Conservation (phyloP, 2,329 filamentous ascomycete species). For the Rutstroemia sp. region DNA sequence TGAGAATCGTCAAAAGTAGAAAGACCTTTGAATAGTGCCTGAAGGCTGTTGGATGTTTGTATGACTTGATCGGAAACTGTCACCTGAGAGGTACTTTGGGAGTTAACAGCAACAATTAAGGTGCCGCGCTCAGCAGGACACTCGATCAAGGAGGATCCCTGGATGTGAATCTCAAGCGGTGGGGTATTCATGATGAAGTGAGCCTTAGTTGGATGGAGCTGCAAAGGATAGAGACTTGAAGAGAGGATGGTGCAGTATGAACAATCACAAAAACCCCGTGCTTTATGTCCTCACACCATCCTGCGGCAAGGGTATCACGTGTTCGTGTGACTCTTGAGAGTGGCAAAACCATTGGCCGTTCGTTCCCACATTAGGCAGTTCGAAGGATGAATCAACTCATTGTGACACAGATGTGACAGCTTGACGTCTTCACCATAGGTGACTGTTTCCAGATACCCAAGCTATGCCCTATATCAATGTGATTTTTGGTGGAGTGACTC, state of each 20-base stretch:
- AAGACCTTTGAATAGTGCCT: not conserved
- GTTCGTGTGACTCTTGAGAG: not conserved
- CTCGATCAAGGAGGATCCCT: not conserved
- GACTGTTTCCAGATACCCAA: too few relatives aligned
- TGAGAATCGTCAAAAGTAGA: not conserved
- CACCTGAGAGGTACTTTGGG: not conserved
- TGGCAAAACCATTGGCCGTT: not conserved
- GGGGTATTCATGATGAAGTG: too few relatives aligned
- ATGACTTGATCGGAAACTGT: not conserved
- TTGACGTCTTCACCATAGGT: too few relatives aligned
- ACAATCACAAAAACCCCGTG: too few relatives aligned
- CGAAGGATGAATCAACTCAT: not conserved
- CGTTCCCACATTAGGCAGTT: not conserved
- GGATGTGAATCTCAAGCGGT: not conserved
- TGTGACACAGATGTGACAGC: not conserved
- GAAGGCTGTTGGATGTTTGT: not conserved
- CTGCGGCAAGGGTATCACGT: not conserved
- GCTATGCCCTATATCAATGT: too few relatives aligned
- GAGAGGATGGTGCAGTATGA: too few relatives aligned
- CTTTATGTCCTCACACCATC: too few relatives aligned
- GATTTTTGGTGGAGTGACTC: too few relatives aligned
- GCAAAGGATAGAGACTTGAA: too few relatives aligned
- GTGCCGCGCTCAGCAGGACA: not conserved
- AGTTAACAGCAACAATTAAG: not conserved
- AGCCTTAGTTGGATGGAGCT: too few relatives aligned